phyloP scores from a whole-genome alignment of 371 early-diverging fungal species.

The Actinomucor elegans region DNA sequence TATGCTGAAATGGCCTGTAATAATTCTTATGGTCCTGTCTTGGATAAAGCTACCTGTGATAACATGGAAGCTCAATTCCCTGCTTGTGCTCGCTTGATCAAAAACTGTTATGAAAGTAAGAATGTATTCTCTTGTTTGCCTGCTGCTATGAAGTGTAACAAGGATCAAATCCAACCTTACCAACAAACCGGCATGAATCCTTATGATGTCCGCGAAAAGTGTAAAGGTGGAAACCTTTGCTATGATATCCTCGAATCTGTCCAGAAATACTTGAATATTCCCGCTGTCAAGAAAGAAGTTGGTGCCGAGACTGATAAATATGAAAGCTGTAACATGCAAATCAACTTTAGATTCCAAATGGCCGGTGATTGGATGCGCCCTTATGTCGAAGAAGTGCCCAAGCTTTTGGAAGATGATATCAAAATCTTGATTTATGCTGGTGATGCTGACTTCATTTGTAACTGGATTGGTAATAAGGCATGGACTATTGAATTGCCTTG shows the following conservation, averaged over 20 bases:
- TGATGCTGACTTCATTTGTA: constrained; percentile 83
- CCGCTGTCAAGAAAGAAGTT: constrained; percentile 78
- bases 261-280: constrained; percentile 73
- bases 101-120: constrained; percentile 80
- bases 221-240: constrained; percentile 76
- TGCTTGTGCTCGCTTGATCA: constrained; percentile 77
- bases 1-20: constrained; percentile 89
- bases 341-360: constrained; percentile 79
- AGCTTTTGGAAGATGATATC: constrained; percentile 78
- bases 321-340: constrained; percentile 79
- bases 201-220: constrained; percentile 82
- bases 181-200: constrained; percentile 71
- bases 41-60: constrained; percentile 64
- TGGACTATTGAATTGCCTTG: constrained; percentile 84
- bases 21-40: constrained; percentile 72
- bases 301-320: constrained; percentile 69
- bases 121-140: constrained; percentile 79
- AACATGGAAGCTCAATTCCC: constrained; percentile 73
- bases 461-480: constrained; percentile 95
- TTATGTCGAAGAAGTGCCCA: constrained; percentile 72
- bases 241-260: constrained; percentile 81
- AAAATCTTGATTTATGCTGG: constrained; percentile 89
- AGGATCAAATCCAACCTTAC: constrained; percentile 59
- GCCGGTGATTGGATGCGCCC: constrained; percentile 90
- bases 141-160: constrained; percentile 88